These are phyloP conservation scores for Paxillus ammoniavirescens DNA, from an alignment of 768 basidiomycete genomes.

Conservation along the genomic window DNA sequence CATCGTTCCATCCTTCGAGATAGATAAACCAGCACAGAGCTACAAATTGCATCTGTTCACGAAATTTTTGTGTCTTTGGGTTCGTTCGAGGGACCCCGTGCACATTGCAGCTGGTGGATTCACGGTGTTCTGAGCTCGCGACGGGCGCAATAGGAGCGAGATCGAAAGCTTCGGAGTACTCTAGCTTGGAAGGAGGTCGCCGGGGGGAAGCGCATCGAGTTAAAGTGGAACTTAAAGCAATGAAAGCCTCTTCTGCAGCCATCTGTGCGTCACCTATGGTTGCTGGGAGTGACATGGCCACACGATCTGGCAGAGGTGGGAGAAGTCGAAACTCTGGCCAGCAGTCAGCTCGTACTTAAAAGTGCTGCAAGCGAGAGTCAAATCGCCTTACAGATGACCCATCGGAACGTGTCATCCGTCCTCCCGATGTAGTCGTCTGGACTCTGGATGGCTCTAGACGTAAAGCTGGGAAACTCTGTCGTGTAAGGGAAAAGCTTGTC, in stretches of 20 bases:
- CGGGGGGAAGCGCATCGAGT: constrained; percentile 1
- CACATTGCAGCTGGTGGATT: background rate
- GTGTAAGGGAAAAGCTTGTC: no score
- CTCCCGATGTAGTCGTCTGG: no score
- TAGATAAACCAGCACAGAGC: constrained; percentile 57
- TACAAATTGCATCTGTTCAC: constrained; percentile 45
- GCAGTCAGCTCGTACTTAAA: background rate
- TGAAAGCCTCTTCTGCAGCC: background rate
- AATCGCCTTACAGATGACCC: no score
- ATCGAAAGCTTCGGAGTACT: constrained; percentile 2
- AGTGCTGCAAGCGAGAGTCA: no score
- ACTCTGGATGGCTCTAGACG: no score
- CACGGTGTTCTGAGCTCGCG: background rate
- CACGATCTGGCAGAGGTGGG: background rate
- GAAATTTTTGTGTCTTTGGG: constrained; percentile 5
- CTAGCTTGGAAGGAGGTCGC: constrained; percentile 1
- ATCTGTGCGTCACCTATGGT: background rate
- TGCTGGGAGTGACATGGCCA: background rate
- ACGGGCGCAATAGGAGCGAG: background rate
- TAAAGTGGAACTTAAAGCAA: constrained; percentile 2
- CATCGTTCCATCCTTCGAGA: constrained; percentile 78
- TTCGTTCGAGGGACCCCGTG: constrained; percentile 5
- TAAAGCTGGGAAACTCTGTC: no score
- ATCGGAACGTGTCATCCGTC: background rate
- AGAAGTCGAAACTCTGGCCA: background rate